phyloP scores from a whole-genome alignment of 1,139 yeast genomes.

The Blastobotrys malaysiensis region DNA sequence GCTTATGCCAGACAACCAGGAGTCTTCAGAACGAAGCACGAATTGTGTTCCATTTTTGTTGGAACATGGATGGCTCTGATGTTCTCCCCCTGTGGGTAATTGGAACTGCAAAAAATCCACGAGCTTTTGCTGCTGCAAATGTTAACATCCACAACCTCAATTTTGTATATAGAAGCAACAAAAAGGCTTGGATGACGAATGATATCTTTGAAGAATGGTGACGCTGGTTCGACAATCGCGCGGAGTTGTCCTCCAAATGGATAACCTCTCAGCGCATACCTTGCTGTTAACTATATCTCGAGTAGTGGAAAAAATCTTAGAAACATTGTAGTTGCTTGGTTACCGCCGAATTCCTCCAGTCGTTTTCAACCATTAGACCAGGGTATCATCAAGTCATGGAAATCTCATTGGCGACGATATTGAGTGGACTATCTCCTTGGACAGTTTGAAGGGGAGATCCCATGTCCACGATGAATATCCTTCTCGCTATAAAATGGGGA shows the following conservation, averaged over 20 bases:
- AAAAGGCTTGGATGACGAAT: neutral
- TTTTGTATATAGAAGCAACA: neutral
- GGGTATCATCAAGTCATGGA: neutral
- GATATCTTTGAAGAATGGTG: neutral
- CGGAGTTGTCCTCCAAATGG: neutral
- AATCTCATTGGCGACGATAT: neutral
- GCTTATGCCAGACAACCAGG: too few relatives aligned
- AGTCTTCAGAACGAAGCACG: neutral
- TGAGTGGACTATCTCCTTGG: neutral
- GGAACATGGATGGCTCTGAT: neutral
- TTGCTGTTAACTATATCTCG: neutral
- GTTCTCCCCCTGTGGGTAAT: neutral
- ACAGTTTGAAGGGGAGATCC: neutral
- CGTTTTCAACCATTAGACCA: neutral
- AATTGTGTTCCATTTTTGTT: neutral
- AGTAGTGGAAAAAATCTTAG: neutral
- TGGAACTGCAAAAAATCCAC: neutral
- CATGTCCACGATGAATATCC: neutral
- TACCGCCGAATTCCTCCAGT: neutral
- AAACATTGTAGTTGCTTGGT: neutral
- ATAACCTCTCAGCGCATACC: neutral
- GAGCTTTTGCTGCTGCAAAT: neutral
- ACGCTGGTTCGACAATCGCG: neutral
- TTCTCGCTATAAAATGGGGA: neutral
- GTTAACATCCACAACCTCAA: neutral